Evolutionary conservation across 805 yeast species (phyloP).

Genomic region (Cyberlindnera xylosilytica): DNA sequence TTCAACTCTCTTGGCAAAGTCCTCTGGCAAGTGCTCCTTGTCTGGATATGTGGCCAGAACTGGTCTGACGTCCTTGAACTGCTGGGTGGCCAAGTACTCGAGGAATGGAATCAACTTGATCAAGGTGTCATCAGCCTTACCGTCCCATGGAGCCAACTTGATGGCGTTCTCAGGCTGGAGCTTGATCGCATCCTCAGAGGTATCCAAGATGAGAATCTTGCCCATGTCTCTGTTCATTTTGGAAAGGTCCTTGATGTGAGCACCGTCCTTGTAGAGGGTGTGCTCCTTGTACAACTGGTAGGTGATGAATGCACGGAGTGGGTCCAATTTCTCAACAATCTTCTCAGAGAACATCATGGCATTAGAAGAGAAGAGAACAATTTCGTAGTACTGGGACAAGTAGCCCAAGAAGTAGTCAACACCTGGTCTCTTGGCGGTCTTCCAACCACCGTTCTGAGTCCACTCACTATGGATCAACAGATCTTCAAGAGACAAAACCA

Average conservation of each 20-base stretch:
- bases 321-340: slow-evolving; percentile 86
- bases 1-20: slow-evolving; percentile 75
- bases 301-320: slow-evolving; percentile 83
- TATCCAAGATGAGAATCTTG: slow-evolving; percentile 78
- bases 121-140: slow-evolving; percentile 76
- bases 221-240: slow-evolving; percentile 87
- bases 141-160: slow-evolving; percentile 81
- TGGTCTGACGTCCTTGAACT: slow-evolving; percentile 85
- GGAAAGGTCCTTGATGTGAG: slow-evolving; percentile 83
- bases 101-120: slow-evolving; percentile 84
- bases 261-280: slow-evolving; percentile 80
- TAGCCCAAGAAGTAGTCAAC: slow-evolving; percentile 94
- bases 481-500: slow-evolving; percentile 88
- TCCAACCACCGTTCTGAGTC: slow-evolving; percentile 93
- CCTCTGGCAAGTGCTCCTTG: slow-evolving; percentile 66
- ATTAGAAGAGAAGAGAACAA: slow-evolving; percentile 85
- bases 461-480: slow-evolving; percentile 87
- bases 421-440: slow-evolving; percentile 98
- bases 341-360: slow-evolving; percentile 83
- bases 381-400: slow-evolving; percentile 91
- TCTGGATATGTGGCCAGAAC: slow-evolving; percentile 70
- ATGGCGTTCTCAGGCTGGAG: slow-evolving; percentile 95
- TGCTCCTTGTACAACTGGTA: slow-evolving; percentile 90
- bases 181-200: slow-evolving; percentile 64
- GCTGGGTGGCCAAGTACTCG: slow-evolving; percentile 90